Percentiles rank a stretch among this genome's conserved stretches.
These are phyloP conservation scores for Clohesyomyces aquaticus DNA, from an alignment of 495 filamentous ascomycete genomes.

Conservation along the genomic window DNA sequence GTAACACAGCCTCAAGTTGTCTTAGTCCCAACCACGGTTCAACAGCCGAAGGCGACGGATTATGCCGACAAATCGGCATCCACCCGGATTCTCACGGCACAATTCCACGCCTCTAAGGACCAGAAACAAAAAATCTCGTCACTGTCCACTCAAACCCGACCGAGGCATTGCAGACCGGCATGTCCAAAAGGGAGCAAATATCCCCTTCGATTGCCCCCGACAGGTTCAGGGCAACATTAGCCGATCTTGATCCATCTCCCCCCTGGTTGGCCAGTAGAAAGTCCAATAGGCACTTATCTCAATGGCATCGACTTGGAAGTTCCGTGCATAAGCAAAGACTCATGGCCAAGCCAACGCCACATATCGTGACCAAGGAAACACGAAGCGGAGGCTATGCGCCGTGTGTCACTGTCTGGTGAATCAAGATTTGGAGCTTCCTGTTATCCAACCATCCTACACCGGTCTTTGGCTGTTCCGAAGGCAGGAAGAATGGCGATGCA, in stretches of 20 bases:
- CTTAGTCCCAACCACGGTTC: background rate
- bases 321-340: background rate
- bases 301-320: background rate
- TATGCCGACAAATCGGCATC: background rate
- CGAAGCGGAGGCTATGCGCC: background rate
- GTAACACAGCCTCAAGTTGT: background rate
- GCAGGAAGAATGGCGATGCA: too few species aligned
- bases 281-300: background rate
- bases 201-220: too few species aligned
- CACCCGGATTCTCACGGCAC: background rate
- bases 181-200: background rate
- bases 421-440: too few species aligned
- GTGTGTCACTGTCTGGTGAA: too few species aligned
- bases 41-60: background rate
- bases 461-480: too few species aligned
- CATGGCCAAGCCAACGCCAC: background rate
- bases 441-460: too few species aligned
- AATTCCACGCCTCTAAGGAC: background rate
- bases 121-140: background rate
- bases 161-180: background rate
- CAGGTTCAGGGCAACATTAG: background rate
- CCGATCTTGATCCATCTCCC: background rate
- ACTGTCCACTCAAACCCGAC: background rate
- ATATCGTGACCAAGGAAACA: background rate
- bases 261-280: background rate